Conservation (phyloP, 148 eudicot genomes). For the Dysphania ambrosioides region DNA sequence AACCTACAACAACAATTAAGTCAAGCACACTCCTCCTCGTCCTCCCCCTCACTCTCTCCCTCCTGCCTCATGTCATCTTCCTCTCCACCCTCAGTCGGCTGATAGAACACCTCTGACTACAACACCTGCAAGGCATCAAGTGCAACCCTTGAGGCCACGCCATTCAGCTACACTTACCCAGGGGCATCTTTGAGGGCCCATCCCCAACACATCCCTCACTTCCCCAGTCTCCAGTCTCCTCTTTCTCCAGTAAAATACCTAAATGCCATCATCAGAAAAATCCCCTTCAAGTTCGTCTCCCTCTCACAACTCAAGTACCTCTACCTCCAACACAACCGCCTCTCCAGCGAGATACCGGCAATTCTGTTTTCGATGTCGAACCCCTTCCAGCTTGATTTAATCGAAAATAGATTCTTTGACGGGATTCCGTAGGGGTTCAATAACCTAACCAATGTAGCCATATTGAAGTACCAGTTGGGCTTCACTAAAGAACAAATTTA, state of each 20-base stretch:
- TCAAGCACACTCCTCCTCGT: not conserved
- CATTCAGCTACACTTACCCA: conserved; percentile 67
- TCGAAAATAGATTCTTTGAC: conserved; percentile 59
- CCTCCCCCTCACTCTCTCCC: conserved; percentile 23
- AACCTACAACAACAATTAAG: conserved; percentile 14
- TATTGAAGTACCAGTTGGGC: conserved; percentile 48
- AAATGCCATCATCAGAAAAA: conserved; percentile 49
- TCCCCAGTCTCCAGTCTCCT: conserved; percentile 42
- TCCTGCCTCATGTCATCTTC: conserved; percentile 37
- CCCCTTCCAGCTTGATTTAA: conserved; percentile 45
- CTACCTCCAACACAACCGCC: conserved; percentile 51
- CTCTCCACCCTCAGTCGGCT: conserved; percentile 57
- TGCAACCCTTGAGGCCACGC: conserved; percentile 38
- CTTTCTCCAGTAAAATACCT: conserved; percentile 65
- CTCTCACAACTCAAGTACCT: conserved; percentile 42
- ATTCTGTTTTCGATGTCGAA: conserved; percentile 33
- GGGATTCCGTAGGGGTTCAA: conserved; percentile 39
- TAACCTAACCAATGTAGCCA: conserved; percentile 43
- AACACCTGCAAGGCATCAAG: conserved; percentile 55
- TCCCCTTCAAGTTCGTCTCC: conserved; percentile 46
- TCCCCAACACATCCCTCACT: conserved; percentile 50
- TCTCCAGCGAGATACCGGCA: conserved; percentile 54
- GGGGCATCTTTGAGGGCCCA: conserved; percentile 56
- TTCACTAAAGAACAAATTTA: too few relatives aligned
- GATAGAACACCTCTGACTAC: conserved; percentile 50